phyloP scores from a whole-genome alignment of 768 basidiomycete genomes.

The Termitomyces heimii region DNA sequence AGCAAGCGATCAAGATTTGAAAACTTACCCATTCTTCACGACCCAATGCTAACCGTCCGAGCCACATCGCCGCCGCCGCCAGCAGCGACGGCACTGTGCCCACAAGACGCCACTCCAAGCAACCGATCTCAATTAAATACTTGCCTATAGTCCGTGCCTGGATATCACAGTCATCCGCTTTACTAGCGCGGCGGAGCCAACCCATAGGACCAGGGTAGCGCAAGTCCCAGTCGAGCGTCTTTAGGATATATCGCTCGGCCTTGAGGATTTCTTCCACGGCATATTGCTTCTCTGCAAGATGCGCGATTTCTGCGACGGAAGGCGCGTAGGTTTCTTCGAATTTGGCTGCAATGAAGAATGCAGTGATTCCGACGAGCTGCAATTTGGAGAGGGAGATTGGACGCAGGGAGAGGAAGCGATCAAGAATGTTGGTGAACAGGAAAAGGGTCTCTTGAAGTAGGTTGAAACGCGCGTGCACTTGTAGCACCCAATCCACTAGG shows the following conservation, averaged over 20 bases:
- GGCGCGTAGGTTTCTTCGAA: constrained; percentile 92
- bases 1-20: neutral
- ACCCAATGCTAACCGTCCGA: constrained; percentile 75
- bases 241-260: constrained; percentile 85
- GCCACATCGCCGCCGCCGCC: constrained; percentile 83
- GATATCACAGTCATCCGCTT: constrained; percentile 88
- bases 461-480: constrained; percentile 83
- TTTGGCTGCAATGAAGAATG: constrained; percentile 85
- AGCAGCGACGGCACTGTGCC: constrained; percentile 69
- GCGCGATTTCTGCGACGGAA: constrained; percentile 72
- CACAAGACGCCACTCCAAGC: constrained; percentile 77
- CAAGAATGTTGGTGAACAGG: constrained; percentile 81
- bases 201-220: constrained; percentile 86
- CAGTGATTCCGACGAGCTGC: constrained; percentile 86
- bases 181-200: constrained; percentile 84
- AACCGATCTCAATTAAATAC: constrained; percentile 83
- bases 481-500: constrained; percentile 90
- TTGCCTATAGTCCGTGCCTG: constrained; percentile 85
- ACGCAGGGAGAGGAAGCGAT: constrained; percentile 65
- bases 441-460: constrained; percentile 90
- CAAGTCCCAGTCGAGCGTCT: constrained; percentile 82
- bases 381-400: constrained; percentile 78
- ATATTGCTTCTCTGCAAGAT: constrained; percentile 75
- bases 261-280: constrained; percentile 76
- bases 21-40: constrained; percentile 74